Percentiles rank a stretch among this genome's conserved stretches.
phyloP scores from a whole-genome alignment of 441 rosid species.

The Pelargonium fulgidum region DNA sequence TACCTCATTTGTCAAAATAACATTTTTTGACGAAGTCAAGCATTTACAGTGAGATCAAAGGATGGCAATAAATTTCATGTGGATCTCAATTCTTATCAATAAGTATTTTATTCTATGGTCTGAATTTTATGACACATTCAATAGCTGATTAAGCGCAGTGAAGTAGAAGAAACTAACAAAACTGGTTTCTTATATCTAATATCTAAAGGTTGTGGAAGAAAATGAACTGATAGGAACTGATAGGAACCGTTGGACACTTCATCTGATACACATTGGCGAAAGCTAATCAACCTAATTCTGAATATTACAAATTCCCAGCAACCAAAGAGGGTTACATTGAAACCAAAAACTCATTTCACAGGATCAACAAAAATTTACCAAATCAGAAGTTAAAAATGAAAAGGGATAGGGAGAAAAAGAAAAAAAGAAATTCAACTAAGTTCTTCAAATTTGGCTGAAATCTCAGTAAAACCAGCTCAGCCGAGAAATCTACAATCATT shows the following conservation, averaged over 20 bases:
- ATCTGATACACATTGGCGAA: neutral
- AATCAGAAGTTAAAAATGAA: neutral
- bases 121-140: slow-evolving; percentile 1
- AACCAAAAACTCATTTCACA: neutral
- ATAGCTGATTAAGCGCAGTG: neutral
- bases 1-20: neutral
- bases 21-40: slow-evolving; percentile 7
- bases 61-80: neutral
- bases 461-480: slow-evolving; percentile 11
- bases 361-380: slow-evolving; percentile 3
- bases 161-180: neutral
- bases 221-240: neutral
- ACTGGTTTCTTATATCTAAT: neutral
- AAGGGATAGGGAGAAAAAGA: neutral
- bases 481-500: slow-evolving; percentile 11
- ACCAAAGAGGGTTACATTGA: neutral
- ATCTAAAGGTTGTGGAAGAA: neutral
- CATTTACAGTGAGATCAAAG: neutral
- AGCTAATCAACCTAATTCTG: slow-evolving; percentile 4
- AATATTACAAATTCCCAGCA: neutral
- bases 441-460: slow-evolving; percentile 11
- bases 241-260: neutral
- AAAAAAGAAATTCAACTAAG: neutral
- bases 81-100: neutral
- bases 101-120: neutral